Base-by-base conservation (phyloP, 202 grass and related monocot genomes). In the Hordeum pubiflorum region DNA sequence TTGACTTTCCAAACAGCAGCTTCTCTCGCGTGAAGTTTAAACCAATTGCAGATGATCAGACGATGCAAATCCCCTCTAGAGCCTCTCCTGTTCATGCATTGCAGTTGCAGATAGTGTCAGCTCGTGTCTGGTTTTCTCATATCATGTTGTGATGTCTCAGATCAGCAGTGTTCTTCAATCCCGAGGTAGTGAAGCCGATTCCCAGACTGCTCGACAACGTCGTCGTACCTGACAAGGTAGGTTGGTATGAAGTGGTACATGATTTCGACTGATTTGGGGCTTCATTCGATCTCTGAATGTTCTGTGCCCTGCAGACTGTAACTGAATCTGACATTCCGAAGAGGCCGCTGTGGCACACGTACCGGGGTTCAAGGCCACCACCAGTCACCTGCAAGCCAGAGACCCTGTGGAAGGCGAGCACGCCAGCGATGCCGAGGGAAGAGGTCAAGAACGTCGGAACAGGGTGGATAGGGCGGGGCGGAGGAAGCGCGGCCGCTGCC, bases 141-240 rank as follows among this genome's bases (percentile, higher is more conserved):
- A 17, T 4, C 13, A 9, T 50, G 32, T 36, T 67, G 18, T 27
- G 59, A 24, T 80, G 4, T 38, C 69, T 63, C 83, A 93, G 91
- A 18, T 90, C 82, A 37, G 71, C 65, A 2, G 2, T 20, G 6
- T 93, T 82, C 43, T 74, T 73, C 44, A 93, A 87, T 43, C 91
- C 85, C 3, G 82, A 90, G 32, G 23, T 13, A 9, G n/a, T 12
- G 12, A 72, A 40, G 22, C 48, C 44, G 2, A n/a, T 83, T 1
- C 55, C 80, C 37, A 69, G 82, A 44, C 67, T 93, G 1, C 91
- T 90, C 4, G 69, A 86, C 22, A 31, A 81, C 65, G 82, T 81
- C 7, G 20, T 3, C 6, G 8, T 81, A 9, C 82, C 75, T 23
- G 75, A 86, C 3, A 90, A 88, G 85, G 91, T 90, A 64, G 1